These are phyloP conservation scores for Musa troglodytarum DNA, from an alignment of 176 grass and related monocot species.

Conservation along the genomic window DNA sequence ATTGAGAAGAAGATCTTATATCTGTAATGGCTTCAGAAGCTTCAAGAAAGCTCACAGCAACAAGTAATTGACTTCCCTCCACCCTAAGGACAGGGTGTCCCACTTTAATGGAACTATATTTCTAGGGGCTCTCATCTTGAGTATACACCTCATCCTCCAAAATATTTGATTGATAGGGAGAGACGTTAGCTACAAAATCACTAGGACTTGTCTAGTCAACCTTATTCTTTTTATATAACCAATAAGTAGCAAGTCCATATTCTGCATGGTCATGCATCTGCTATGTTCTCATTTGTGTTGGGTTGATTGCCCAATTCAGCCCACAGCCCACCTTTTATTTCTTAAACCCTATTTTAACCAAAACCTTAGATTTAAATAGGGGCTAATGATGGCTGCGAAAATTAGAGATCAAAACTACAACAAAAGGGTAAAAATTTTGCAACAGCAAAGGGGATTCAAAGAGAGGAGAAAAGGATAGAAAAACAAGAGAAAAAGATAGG, in stretches of 20 bases:
- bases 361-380: no score
- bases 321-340: no score
- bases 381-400: no score
- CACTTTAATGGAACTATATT: constrained; percentile 75
- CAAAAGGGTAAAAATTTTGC: no score
- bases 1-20: constrained; percentile 75
- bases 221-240: constrained; percentile 88
- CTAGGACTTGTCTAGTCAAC: constrained; percentile 32
- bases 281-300: no score
- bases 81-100: constrained; percentile 86
- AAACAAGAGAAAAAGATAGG: no score
- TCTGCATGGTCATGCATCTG: constrained; percentile 92
- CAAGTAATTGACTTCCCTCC: constrained; percentile 79
- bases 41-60: constrained; percentile 94
- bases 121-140: constrained; percentile 47
- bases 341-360: no score
- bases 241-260: constrained; percentile 86
- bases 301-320: no score
- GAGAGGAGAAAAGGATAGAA: no score
- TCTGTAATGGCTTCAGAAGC: constrained; percentile 86
- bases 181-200: constrained; percentile 35
- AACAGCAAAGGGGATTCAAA: no score
- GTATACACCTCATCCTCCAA: constrained; percentile 55
- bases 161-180: no score
- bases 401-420: no score